Base-by-base conservation (phyloP, 2,329 filamentous ascomycete genomes). In the Trichoderma arundinaceum region DNA sequence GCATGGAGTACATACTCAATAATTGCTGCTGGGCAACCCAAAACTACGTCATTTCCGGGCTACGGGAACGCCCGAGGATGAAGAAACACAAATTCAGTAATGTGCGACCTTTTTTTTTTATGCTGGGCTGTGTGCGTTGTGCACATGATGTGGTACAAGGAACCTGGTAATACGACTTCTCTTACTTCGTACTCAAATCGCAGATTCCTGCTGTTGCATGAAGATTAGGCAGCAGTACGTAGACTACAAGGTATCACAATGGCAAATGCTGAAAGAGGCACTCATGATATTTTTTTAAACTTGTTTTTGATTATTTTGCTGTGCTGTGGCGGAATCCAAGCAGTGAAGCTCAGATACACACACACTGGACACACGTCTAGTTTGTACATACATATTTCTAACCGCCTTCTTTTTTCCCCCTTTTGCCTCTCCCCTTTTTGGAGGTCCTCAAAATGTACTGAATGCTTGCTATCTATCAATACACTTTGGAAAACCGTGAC, bases 381-480 rank as follows among this genome's bases (percentile, higher is more conserved):
- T 17, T 51, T 39, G 19, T 43, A 51, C 58, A 43, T 61, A 22
- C 58, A 61, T 51, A 41, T 46, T 52, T 63, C 59, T 63, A 63
- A 38, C 59, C 49, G 59, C 59, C 35, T 38, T 54, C n/a, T 35
- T 28, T 44, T 44, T 53, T 44, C 13, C 13, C n/a, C 12, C n/a
- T 10, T 22, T 17, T 19, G 15, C 17, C 8, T 32, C 22, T 17
- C 17, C n/a, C 28, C 33, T 43, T 62, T 53, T 33, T 46, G 12
- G 28, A 49, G 15, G 49, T 44, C 48, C 41, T 35, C 32, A 44
- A 63, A 44, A 63, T 35, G 38, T 54, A 63, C n/a, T 63, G 49
- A 60, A 53, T 63, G 59, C 59, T 63, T 63, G 48, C 59, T 63
- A 46, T 63, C 12, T 53, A 43, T 63, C 59, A 63, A 63, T 63